Conservation (phyloP, 306 rosid species). For the Benincasa hispida region DNA sequence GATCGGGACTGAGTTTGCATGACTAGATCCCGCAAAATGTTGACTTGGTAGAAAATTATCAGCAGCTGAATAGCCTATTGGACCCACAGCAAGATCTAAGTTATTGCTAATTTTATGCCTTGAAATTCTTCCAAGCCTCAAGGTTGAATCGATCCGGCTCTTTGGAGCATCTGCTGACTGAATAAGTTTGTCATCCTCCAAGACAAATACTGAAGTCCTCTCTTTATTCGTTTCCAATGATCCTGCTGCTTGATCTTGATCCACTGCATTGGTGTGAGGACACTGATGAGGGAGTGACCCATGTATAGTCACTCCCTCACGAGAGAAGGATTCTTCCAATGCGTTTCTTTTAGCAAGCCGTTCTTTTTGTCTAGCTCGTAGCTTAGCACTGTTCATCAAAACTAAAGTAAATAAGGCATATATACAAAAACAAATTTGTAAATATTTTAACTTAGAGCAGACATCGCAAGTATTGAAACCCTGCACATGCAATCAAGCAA, state of each 20-base stretch:
- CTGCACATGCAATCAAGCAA: not conserved
- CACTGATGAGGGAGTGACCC: constrained; percentile 23
- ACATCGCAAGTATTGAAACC: not conserved
- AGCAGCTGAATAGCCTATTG: constrained; percentile 30
- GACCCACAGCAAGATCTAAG: constrained; percentile 42
- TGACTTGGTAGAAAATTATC: constrained; percentile 52
- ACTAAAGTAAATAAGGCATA: constrained; percentile 12
- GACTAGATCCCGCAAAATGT: constrained; percentile 28
- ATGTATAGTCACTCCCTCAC: constrained; percentile 32
- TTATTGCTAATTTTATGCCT: constrained; percentile 37
- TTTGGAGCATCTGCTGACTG: constrained; percentile 35
- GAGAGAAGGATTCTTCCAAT: constrained; percentile 31
- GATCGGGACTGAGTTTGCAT: constrained; percentile 28
- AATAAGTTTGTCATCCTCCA: constrained; percentile 38
- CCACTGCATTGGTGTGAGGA: constrained; percentile 28
- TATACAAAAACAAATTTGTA: not conserved
- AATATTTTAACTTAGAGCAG: too few relatives aligned
- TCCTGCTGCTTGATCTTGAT: constrained; percentile 37
- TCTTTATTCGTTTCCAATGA: constrained; percentile 35
- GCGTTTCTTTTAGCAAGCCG: constrained; percentile 55
- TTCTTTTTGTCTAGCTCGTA: constrained; percentile 89
- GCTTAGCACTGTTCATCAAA: constrained; percentile 62
- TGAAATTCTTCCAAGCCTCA: constrained; percentile 41
- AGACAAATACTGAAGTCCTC: constrained; percentile 36
- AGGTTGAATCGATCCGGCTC: constrained; percentile 32